Conservation (phyloP, 164 flowering plant species). For the Platanus orientalis region DNA sequence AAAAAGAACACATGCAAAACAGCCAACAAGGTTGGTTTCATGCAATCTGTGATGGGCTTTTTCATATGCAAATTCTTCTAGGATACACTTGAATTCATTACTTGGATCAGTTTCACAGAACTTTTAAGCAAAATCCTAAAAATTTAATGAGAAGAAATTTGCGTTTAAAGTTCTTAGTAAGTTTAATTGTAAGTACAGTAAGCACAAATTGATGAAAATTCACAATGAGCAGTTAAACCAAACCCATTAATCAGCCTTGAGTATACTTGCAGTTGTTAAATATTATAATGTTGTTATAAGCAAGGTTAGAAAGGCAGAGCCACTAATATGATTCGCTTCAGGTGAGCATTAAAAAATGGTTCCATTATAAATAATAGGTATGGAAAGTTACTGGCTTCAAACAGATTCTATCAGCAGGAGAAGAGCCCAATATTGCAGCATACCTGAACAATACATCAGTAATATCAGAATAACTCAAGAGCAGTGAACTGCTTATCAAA, state of each 20-base stretch:
- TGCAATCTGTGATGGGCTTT: too few relatives aligned
- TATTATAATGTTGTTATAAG: not conserved
- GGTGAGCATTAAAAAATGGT: not conserved
- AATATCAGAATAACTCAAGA: not conserved
- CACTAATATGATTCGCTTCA: not conserved
- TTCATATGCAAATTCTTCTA: too few relatives aligned
- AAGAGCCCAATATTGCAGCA: conserved; percentile 82
- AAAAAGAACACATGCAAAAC: too few relatives aligned
- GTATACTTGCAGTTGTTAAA: not conserved
- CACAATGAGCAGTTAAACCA: not conserved
- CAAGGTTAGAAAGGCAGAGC: not conserved
- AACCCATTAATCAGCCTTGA: not conserved
- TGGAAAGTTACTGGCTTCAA: conserved; percentile 58
- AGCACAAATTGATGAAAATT: not conserved
- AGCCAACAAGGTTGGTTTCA: too few relatives aligned
- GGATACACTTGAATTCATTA: too few relatives aligned
- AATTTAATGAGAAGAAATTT: not conserved
- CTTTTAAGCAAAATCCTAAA: not conserved
- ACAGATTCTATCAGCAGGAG: conserved; percentile 47
- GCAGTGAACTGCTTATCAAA: too few relatives aligned
- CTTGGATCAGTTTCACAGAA: too few relatives aligned
- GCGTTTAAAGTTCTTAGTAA: not conserved
- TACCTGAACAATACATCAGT: conserved; percentile 47
- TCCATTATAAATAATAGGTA: not conserved
- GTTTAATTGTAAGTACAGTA: not conserved